Percentiles rank a stretch among this genome's conserved stretches.
Evolutionary conservation across 2,329 filamentous ascomycete genomes (phyloP).

Genomic region (Plenodomus tracheiphilus): DNA sequence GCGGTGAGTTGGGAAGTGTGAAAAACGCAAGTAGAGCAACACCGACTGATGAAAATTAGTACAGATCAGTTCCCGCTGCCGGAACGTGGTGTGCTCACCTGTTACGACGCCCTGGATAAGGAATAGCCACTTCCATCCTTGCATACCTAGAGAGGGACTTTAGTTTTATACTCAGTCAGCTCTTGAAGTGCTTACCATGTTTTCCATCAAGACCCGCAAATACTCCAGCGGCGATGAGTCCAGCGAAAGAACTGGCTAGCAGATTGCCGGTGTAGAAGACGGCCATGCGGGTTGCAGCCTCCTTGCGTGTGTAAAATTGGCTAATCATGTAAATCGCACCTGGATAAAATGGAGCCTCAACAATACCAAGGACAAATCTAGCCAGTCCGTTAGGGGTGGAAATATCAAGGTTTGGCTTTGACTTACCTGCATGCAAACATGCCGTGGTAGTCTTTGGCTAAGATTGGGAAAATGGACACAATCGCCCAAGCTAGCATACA

Average conservation of each 20-base stretch:
- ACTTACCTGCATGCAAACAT: constrained; percentile 28
- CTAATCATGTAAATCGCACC: constrained; percentile 43
- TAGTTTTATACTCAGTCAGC: background rate
- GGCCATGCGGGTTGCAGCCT: constrained; percentile 37
- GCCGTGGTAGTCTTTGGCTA: constrained; percentile 35
- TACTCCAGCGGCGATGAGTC: constrained; percentile 46
- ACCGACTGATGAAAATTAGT: constrained; percentile 2
- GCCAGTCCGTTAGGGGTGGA: background rate
- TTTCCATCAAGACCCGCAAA: constrained; percentile 43
- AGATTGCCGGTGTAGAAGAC: constrained; percentile 46
- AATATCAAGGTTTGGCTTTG: background rate
- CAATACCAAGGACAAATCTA: constrained; percentile 31
- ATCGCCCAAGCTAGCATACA: constrained; percentile 43
- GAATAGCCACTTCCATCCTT: constrained; percentile 50
- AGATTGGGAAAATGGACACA: constrained; percentile 33
- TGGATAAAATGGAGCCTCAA: constrained; percentile 36
- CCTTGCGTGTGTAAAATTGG: constrained; percentile 42
- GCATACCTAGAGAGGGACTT: background rate
- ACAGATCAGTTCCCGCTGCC: background rate
- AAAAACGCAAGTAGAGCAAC: constrained; percentile 22
- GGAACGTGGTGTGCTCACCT: no score
- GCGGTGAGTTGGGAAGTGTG: constrained; percentile 25
- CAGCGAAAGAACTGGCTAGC: constrained; percentile 47
- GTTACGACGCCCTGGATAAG: constrained; percentile 47
- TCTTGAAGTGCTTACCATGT: constrained; percentile 31